phyloP scores from a whole-genome alignment of 106 monocot species.

The Phalaenopsis aphrodite region DNA sequence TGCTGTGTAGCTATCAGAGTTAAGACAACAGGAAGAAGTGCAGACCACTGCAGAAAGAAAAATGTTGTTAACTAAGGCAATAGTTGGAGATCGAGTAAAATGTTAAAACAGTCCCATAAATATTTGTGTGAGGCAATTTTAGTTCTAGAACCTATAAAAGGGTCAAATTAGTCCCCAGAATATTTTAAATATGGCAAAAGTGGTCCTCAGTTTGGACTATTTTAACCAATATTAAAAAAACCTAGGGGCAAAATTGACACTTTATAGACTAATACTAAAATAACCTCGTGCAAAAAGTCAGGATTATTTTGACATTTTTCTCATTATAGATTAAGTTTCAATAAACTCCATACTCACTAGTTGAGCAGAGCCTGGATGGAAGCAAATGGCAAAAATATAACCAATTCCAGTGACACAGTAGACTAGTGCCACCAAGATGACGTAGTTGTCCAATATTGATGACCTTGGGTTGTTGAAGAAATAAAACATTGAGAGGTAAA shows the following conservation, averaged over 20 bases:
- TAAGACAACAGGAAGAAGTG: constrained; percentile 84
- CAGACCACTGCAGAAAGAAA: constrained; percentile 77
- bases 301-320: no score
- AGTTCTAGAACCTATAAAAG: no score
- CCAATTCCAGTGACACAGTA: constrained; percentile 91
- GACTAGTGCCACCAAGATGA: constrained; percentile 60
- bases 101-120: no score
- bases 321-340: not conserved
- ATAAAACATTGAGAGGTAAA: constrained; percentile 94
- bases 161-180: no score
- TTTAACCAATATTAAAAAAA: no score
- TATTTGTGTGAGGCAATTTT: no score
- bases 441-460: constrained; percentile 60
- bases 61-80: constrained; percentile 1
- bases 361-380: constrained; percentile 81
- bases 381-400: constrained; percentile 76
- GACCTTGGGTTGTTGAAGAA: constrained; percentile 91
- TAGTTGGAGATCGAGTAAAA: not conserved
- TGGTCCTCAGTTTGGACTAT: no score
- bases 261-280: no score
- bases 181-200: no score
- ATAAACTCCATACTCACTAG: constrained; percentile 31
- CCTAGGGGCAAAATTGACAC: no score
- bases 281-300: no score
- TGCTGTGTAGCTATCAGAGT: constrained; percentile 85